Evolutionary conservation across 2,329 filamentous ascomycete species (phyloP), one percentile per base, ranked within the genome.

Genomic region (Calonectria ilicicola): DNA sequence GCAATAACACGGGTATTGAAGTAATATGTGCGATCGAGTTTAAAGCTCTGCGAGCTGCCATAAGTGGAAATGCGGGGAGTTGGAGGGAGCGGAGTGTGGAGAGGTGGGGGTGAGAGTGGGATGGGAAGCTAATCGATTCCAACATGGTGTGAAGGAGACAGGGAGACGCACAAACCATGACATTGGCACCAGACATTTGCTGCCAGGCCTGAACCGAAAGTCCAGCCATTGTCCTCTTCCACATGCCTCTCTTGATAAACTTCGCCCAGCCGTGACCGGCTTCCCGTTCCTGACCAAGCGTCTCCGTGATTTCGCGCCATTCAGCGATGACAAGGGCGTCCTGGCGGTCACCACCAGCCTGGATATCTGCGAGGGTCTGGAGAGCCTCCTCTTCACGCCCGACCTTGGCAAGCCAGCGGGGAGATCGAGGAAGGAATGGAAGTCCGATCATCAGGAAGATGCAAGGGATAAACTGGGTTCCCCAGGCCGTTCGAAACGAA

Each of bases 401-500:
- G 62, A 91, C 87, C 73, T 88, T 89, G 29, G 90, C 90, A 27
- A 92, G 83, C 90, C 90, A 92, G 75, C 91, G 85, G 3, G 90
- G 90, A 4, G 89, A 91, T 67, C 91, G 87, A 8, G 90, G 90
- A 53, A 91, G 86, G 79, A 91, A 89, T 7, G 87, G 85, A 80
- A 92, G 86, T 7, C 87, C 89, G 40, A 87, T 66, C 77, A 91
- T 88, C 42, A 92, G 87, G 51, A 89, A 80, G 23, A 92, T 80
- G 49, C 87, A 90, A 1, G 90, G 90, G 65, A 92, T 81, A 81
- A 91, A 90, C 80, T 92, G 91, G 2, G 91, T 83, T 70, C 87
- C 91, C 90, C 91, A 93, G n/a, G 91, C 90, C 0, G 91, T 85
- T 46, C 91, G 84, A 85, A 92, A 93, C 2, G 90, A 88, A 7